Conservation (phyloP, 2,329 filamentous ascomycete genomes). For the Phaeosphaeria sp. region DNA sequence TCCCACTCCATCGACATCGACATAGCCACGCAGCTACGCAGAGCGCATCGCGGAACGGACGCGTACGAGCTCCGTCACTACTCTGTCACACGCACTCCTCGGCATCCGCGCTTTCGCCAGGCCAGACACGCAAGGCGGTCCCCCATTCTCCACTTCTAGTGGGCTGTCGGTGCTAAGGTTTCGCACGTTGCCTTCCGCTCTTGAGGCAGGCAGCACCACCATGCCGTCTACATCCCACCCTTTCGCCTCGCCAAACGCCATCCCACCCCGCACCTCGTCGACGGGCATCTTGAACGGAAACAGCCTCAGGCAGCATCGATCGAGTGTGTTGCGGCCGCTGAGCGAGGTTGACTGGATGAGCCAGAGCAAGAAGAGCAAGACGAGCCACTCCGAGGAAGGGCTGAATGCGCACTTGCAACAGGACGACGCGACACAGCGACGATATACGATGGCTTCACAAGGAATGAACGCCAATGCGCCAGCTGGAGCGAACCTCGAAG, state of each 20-base stretch:
- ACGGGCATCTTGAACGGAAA: slow-evolving; percentile 41
- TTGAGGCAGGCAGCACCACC: slow-evolving; percentile 3
- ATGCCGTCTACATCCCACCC: slow-evolving; percentile 34
- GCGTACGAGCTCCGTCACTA: slow-evolving; percentile 9
- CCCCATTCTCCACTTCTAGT: not conserved
- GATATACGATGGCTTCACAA: slow-evolving; percentile 17
- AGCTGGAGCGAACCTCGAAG: slow-evolving; percentile 9
- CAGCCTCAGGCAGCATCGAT: slow-evolving; percentile 32
- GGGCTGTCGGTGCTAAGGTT: not conserved
- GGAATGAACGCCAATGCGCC: not conserved
- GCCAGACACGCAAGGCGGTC: slow-evolving; percentile 9
- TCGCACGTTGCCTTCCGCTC: not conserved
- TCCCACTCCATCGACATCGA: not conserved
- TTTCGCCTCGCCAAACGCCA: slow-evolving; percentile 48
- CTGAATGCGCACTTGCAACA: slow-evolving; percentile 6
- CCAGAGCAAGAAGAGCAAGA: slow-evolving; percentile 48
- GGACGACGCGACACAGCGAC: slow-evolving; percentile 1
- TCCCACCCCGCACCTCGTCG: slow-evolving; percentile 48
- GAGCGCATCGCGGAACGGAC: slow-evolving; percentile 1
- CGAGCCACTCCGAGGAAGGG: slow-evolving; percentile 30
- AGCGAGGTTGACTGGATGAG: slow-evolving; percentile 49
- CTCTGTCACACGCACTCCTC: slow-evolving; percentile 6
- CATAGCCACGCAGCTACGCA: too few species aligned
- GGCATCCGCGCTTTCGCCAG: not conserved
- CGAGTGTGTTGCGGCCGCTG: slow-evolving; percentile 44